A percentile compares a stretch with the other conserved stretches of the same genome.
Conservation (phyloP, 2,329 filamentous ascomycete genomes). For the Tothia fuscella region DNA sequence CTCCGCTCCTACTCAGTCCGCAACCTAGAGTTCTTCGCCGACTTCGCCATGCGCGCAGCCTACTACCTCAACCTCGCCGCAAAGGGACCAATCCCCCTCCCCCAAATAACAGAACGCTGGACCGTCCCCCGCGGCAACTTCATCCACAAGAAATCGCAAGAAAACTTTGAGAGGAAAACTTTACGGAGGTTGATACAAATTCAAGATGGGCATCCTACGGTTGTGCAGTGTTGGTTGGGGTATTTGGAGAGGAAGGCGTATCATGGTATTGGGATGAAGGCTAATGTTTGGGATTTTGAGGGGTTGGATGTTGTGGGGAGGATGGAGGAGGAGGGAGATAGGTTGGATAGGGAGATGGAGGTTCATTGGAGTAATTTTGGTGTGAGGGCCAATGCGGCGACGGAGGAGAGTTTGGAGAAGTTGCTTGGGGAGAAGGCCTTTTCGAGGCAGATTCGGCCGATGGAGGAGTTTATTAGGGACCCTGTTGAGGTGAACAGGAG, state of each 20-base stretch:
- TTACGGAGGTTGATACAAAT: constrained; percentile 80
- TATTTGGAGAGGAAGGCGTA: constrained; percentile 88
- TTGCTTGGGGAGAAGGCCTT: constrained; percentile 3
- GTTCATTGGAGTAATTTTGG: constrained; percentile 10
- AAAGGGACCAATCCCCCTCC: constrained; percentile 73
- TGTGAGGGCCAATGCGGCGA: constrained; percentile 8
- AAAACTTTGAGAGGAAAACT: constrained; percentile 93
- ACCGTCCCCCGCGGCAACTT: constrained; percentile 83
- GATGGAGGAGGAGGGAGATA: constrained; percentile 23
- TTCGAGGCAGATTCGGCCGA: background rate
- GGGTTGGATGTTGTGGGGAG: constrained; percentile 37
- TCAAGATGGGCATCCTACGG: constrained; percentile 78
- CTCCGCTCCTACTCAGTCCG: constrained; percentile 82
- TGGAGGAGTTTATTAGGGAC: constrained; percentile 8
- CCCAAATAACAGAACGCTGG: constrained; percentile 82
- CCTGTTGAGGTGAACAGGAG: constrained; percentile 8
- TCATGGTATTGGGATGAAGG: constrained; percentile 97
- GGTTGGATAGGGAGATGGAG: constrained; percentile 14
- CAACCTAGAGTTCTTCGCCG: constrained; percentile 85
- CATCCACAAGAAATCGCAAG: constrained; percentile 93
- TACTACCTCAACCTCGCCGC: constrained; percentile 87
- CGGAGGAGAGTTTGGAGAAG: constrained; percentile 6
- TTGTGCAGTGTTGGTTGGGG: constrained; percentile 82
- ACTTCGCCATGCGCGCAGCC: constrained; percentile 87
- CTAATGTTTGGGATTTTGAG: constrained; percentile 86